Conservation (phyloP, 805 yeast genomes). For the Suhomyces pyralidae region DNA sequence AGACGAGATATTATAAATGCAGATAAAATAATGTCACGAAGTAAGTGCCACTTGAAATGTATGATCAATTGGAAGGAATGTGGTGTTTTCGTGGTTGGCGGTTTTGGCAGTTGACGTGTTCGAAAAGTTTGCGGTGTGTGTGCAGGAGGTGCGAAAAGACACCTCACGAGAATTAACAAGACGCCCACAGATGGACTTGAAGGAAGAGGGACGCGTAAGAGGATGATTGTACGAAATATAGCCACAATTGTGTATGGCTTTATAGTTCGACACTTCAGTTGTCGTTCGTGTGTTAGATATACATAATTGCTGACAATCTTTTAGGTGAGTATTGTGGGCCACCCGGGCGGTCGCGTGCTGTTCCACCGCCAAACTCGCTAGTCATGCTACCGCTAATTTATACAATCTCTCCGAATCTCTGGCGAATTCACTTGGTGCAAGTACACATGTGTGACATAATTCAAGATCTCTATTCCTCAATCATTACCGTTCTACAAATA, state of each 20-base stretch:
- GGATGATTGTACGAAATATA: too few relatives aligned
- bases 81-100: neutral
- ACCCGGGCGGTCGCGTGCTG: too few relatives aligned
- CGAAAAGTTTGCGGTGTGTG: slow-evolving; percentile 1
- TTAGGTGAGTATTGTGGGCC: too few relatives aligned
- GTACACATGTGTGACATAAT: neutral
- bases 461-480: neutral
- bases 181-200: neutral
- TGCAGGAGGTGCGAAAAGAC: neutral
- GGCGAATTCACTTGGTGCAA: too few relatives aligned
- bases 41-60: neutral
- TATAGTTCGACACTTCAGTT: too few relatives aligned
- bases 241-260: too few relatives aligned
- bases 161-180: neutral
- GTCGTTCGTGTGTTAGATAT: too few relatives aligned
- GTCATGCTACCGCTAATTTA: too few relatives aligned
- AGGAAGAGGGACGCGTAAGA: neutral
- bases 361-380: too few relatives aligned
- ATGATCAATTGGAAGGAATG: neutral
- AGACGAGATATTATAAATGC: slow-evolving; percentile 1
- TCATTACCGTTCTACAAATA: neutral
- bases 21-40: neutral
- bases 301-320: too few relatives aligned
- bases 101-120: neutral
- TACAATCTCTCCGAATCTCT: too few relatives aligned